phyloP scores from a whole-genome alignment of 2,329 filamentous ascomycete genomes.

The Pseudogymnoascus sp. region DNA sequence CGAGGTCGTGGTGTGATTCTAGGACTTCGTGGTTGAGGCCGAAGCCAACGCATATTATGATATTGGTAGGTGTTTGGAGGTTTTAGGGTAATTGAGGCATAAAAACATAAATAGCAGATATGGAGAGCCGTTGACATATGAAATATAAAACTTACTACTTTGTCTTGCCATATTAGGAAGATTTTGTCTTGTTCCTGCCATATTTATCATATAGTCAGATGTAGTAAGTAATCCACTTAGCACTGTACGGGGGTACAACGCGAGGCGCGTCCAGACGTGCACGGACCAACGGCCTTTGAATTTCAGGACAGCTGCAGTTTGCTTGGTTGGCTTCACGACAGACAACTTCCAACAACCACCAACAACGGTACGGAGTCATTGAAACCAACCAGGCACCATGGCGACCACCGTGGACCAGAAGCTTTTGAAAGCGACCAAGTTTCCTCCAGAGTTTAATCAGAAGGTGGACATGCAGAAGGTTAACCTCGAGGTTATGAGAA shows the following conservation, averaged over 20 bases:
- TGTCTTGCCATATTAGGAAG: neutral
- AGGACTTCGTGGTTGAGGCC: neutral
- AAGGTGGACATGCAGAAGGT: conserved; percentile 98
- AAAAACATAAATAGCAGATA: neutral
- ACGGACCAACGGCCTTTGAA: conserved; percentile 1
- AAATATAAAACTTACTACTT: neutral
- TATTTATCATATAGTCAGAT: neutral
- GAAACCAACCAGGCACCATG: conserved; percentile 42
- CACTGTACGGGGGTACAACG: neutral
- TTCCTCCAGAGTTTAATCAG: conserved; percentile 83
- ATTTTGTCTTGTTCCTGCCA: neutral
- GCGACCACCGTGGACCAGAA: conserved; percentile 81
- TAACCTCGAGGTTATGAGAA: conserved; percentile 96
- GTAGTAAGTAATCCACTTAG: neutral
- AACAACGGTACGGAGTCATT: conserved; percentile 10
- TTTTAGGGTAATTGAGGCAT: neutral
- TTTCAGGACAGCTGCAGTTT: neutral
- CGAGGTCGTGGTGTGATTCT: neutral
- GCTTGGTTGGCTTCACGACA: neutral
- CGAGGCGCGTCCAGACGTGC: neutral
- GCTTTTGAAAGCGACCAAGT: conserved; percentile 83
- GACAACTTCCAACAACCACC: neutral
- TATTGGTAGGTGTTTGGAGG: neutral
- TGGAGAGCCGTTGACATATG: neutral
- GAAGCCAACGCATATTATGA: conserved; percentile 1